Evolutionary conservation across 768 basidiomycete genomes (phyloP).

Genomic region (Albatrellus ellisii): DNA sequence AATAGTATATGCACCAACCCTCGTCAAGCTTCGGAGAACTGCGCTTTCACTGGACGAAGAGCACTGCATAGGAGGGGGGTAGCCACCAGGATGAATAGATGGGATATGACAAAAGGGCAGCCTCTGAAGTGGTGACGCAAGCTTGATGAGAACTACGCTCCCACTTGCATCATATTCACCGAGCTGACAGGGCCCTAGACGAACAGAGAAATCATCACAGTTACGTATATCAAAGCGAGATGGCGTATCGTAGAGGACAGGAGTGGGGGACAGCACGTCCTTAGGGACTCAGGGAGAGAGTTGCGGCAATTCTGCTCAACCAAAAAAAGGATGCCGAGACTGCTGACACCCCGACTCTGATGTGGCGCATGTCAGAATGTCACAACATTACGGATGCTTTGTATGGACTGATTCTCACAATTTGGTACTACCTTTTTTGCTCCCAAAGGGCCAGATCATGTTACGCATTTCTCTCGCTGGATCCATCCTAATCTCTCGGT

Average conservation of each 20-base stretch:
- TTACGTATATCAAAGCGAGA: background rate
- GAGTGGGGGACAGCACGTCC: too few species aligned
- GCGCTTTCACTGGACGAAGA: conserved; percentile 18
- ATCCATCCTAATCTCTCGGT: too few species aligned
- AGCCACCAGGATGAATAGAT: background rate
- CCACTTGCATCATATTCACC: conserved; percentile 15
- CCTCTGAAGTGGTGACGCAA: conserved; percentile 16
- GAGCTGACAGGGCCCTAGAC: background rate
- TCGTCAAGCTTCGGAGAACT: conserved; percentile 24
- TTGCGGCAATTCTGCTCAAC: conserved; percentile 32
- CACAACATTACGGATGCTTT: too few species aligned
- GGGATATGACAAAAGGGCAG: background rate
- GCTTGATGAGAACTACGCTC: conserved; percentile 36
- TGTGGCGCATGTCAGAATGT: too few species aligned
- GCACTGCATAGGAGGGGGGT: background rate
- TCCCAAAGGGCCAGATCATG: too few species aligned
- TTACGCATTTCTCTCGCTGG: background rate
- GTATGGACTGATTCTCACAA: too few species aligned
- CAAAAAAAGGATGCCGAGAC: conserved; percentile 19
- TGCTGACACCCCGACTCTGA: conserved; percentile 3
- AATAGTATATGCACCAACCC: too few species aligned
- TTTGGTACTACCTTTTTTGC: too few species aligned
- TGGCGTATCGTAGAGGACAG: background rate
- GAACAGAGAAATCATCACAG: background rate
- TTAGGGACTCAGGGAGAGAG: conserved; percentile 5